Evolutionary conservation across 345 rosid species (phyloP).

Genomic region (Arabidopsis suecica): DNA sequence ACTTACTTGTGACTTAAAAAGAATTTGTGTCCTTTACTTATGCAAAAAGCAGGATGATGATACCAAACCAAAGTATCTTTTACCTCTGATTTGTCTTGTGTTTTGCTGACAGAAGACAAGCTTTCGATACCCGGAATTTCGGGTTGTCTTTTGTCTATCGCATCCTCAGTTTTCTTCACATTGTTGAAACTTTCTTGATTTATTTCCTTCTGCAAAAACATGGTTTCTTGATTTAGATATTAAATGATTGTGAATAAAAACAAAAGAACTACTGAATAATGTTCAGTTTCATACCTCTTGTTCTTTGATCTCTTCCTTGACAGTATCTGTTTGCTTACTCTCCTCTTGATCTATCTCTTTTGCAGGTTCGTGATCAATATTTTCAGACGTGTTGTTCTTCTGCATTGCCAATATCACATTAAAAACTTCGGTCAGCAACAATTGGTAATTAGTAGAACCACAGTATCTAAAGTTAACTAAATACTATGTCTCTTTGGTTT

Average conservation of each 20-base stretch:
- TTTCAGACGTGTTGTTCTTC: constrained; percentile 44
- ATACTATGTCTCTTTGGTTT: constrained; percentile 37
- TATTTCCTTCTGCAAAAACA: constrained; percentile 39
- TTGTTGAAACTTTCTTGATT: constrained; percentile 31
- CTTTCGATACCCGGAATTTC: constrained; percentile 25
- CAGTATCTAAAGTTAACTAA: not conserved
- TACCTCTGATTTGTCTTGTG: constrained; percentile 55
- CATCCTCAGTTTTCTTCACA: constrained; percentile 28
- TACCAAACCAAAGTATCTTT: constrained; percentile 23
- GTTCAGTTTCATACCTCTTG: constrained; percentile 48
- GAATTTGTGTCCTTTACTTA: not conserved
- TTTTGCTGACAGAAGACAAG: constrained; percentile 32
- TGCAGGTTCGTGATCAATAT: constrained; percentile 36
- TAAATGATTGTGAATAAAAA: constrained; percentile 8
- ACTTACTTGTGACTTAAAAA: constrained; percentile 29
- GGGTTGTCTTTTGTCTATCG: not conserved
- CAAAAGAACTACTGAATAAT: not conserved
- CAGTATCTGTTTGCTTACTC: constrained; percentile 9
- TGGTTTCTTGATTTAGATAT: constrained; percentile 32
- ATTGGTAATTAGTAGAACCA: not conserved
- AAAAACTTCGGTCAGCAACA: not conserved
- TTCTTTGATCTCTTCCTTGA: constrained; percentile 28
- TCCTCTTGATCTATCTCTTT: constrained; percentile 47
- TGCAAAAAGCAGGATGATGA: not conserved
- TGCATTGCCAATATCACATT: constrained; percentile 32